Percentiles rank a stretch among this genome's conserved stretches.
Evolutionary conservation across 1,284 basidiomycete genomes (phyloP).

Genomic region (Moesziomyces antarcticus): DNA sequence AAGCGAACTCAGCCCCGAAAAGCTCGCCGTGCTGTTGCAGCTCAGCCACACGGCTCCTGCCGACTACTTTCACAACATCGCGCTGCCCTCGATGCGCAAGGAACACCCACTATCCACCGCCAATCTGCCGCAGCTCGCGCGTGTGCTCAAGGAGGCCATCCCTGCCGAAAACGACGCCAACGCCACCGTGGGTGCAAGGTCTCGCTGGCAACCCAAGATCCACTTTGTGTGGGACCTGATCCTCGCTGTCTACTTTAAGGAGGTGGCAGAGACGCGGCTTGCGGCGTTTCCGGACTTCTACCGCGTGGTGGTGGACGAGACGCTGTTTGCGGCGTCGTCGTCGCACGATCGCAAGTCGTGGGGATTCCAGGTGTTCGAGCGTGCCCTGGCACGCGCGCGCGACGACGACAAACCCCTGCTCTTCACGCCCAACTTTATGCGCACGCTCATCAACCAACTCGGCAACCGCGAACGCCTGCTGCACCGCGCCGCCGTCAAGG

Average conservation of each 20-base stretch:
- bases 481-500: constrained; percentile 79
- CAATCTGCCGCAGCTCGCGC: constrained; percentile 80
- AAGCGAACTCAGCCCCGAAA: constrained; percentile 84
- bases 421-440: constrained; percentile 95
- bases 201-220: constrained; percentile 85
- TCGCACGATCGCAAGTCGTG: constrained; percentile 92
- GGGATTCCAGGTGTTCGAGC: constrained; percentile 92
- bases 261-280: constrained; percentile 70
- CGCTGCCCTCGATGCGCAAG: constrained; percentile 74
- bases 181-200: constrained; percentile 62
- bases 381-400: constrained; percentile 78
- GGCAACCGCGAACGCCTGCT: constrained; percentile 86
- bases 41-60: constrained; percentile 68
- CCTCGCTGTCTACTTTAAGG: constrained; percentile 78
- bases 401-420: constrained; percentile 81
- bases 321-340: constrained; percentile 83
- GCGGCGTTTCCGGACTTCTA: constrained; percentile 87
- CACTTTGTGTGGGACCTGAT: constrained; percentile 92
- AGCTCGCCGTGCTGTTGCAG: constrained; percentile 81
- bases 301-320: constrained; percentile 88
- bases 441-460: constrained; percentile 94
- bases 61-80: constrained; percentile 43
- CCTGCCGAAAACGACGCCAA: constrained; percentile 72
- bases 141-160: constrained; percentile 71
- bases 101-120: constrained; percentile 75